Evolutionary conservation across 2,329 filamentous ascomycete species (phyloP), one percentile per base, ranked within the genome.

Genomic region (Thermomyces lanuginosus): DNA sequence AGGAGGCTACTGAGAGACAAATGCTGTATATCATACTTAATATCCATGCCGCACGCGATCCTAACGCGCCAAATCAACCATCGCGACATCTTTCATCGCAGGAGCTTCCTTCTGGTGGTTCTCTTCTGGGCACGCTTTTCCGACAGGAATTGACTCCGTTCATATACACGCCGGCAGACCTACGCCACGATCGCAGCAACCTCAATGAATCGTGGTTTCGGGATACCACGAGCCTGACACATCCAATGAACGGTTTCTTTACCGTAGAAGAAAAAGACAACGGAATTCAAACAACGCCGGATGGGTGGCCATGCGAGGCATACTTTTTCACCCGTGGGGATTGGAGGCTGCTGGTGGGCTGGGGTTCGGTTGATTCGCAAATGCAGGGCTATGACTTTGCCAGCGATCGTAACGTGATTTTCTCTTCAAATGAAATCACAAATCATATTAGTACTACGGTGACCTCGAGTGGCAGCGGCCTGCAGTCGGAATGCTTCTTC

Each of bases 281-380:
- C 3, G 52, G 56, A 10, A 36, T 30, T n/a, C 49, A 51, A 18
- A 56, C 55, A 11, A 74, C 70, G 1, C 42, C 55, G 1, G 59
- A 72, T 46, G 72, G 72, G 7, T 77, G 72, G 72, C 72, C 72
- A 0, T 64, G 61, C n/a, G 63, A 69, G 36, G 57, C 60, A 11
- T 71, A 61, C 36, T 46, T 74, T 17, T 66, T 71, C 36, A 58
- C 73, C 22, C 52, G 56, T 2, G 51, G 58, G 24, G 55, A 57
- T n/a, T 61, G 61, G 36, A 56, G 72, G 16, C 37, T 76, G 2
- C 40, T 76, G 2, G 44, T 66, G 6, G 59, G 61, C 19, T 71
- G 66, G 42, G 70, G 70, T 1, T 51, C 43, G 0, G 44, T 75
- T 4, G 70, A 72, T 41, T 48, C 65, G 2, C 65, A 73, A 29